A percentile compares a stretch with the other conserved stretches of the same genome.
These are phyloP conservation scores for Hyaloperonospora arabidopsidis DNA, from an alignment of 352 stramenopile species.

Conservation along the genomic window DNA sequence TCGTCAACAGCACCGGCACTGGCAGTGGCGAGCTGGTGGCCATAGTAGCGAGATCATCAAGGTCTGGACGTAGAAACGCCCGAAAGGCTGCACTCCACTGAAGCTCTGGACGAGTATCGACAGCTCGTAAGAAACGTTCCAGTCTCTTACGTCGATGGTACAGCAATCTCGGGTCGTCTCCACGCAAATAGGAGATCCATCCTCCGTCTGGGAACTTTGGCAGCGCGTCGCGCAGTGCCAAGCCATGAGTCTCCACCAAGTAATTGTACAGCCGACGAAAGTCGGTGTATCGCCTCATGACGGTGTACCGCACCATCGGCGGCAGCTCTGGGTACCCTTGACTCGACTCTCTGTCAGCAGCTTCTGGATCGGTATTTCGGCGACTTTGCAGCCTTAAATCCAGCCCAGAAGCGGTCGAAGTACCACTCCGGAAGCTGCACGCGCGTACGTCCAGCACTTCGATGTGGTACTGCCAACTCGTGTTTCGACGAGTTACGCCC, in stretches of 20 bases:
- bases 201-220: conserved; percentile 65
- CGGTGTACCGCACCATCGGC: conserved; percentile 69
- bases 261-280: conserved; percentile 61
- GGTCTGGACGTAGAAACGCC: conserved; percentile 53
- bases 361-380: conserved; percentile 2
- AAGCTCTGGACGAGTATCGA: conserved; percentile 51
- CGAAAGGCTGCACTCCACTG: conserved; percentile 53
- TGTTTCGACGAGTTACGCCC: conserved; percentile 51
- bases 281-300: conserved; percentile 73
- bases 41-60: conserved; percentile 29
- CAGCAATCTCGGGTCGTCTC: conserved; percentile 64
- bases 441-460: conserved; percentile 63
- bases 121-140: conserved; percentile 47
- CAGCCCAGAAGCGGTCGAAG: conserved; percentile 4
- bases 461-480: conserved; percentile 76
- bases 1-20: conserved; percentile 26
- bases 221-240: conserved; percentile 36
- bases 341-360: conserved; percentile 6
- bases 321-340: conserved; percentile 37
- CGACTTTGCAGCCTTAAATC: conserved; percentile 1
- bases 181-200: conserved; percentile 63
- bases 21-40: conserved; percentile 9
- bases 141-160: conserved; percentile 56
- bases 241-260: conserved; percentile 41
- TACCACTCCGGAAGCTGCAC: conserved; percentile 17